Evolutionary conservation across 1,284 basidiomycete species (phyloP), one percentile per base, ranked within the genome.

Genomic region (Puccinia novopanici): DNA sequence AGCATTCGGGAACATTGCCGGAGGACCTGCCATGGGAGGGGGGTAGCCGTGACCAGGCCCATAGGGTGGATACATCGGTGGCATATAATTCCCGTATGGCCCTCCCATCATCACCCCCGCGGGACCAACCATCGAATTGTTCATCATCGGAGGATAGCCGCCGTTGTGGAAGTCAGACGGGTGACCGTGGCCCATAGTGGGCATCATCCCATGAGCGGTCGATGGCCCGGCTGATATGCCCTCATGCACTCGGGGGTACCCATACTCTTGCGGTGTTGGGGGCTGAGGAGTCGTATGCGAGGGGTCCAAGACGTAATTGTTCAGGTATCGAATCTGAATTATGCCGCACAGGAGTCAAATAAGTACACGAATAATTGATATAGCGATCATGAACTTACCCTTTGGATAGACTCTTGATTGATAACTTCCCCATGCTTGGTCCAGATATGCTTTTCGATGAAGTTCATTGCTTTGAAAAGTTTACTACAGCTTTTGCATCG

Each of bases 401-500:
- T 82, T 81, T 78, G 81, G 45, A 68, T 83, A 80, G 42, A 85
- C 24, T 80, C 77, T 52, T 83, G 82, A 27, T 82, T 82, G 50
- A 85, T 71, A 27, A 83, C 48, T 24, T 84, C 84, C 8, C 81
- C 67, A 61, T 85, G 85, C 76, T 85, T 85, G 59, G 84, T 83
- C 63, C 81, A 59, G 37, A 86, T 82, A 71, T 86, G 85, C 82
- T 98, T 98, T 87, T 95, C 93, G 74, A 98, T 92, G 86, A 96
- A 98, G 59, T 94, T 91, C 30, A 93, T 92, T 5, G 94, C 95
- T 85, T 94, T 95, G 90, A 98, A 98, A 22, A 98, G 88, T 87
- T 98, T 98, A 86, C 91, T 90, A 86, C 95, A 98, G 72, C 91
- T 92, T 87, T 93, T 95, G 88, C 95, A 98, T 83, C 95, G 89